A percentile compares a stretch with the other conserved stretches of the same genome.
Conservation (phyloP, 768 basidiomycete genomes). For the Austroboletus eburneus region DNA sequence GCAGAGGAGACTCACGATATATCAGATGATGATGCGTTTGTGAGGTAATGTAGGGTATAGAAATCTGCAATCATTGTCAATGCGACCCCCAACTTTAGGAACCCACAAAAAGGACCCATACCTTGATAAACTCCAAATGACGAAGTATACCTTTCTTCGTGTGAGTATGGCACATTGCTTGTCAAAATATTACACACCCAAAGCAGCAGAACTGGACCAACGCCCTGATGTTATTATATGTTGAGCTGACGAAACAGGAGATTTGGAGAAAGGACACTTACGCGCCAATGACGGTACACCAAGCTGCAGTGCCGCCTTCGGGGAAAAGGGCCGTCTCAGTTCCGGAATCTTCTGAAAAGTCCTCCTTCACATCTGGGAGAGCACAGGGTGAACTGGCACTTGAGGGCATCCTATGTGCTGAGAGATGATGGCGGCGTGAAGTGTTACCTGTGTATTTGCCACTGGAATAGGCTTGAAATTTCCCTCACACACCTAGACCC, state of each 20-base stretch:
- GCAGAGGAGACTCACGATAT: constrained; percentile 29
- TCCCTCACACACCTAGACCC: too few species aligned
- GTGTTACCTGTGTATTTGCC: too few species aligned
- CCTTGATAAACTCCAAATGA: constrained; percentile 40
- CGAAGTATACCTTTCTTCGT: constrained; percentile 22
- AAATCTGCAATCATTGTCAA: constrained; percentile 27
- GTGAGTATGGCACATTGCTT: neutral
- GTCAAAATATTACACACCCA: constrained; percentile 20
- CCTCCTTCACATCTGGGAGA: too few species aligned
- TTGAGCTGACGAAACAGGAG: too few species aligned
- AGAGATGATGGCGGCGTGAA: neutral
- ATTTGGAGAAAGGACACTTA: too few species aligned
- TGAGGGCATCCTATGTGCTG: neutral
- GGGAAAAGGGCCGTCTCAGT: neutral
- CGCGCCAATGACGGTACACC: constrained; percentile 18
- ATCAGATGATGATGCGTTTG: constrained; percentile 28
- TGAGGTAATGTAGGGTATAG: constrained; percentile 34
- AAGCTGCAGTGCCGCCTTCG: constrained; percentile 13
- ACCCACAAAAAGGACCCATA: neutral
- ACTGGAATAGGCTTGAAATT: too few species aligned
- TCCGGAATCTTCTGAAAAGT: neutral
- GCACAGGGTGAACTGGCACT: neutral
- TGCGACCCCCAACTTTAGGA: too few species aligned
- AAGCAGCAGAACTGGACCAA: constrained; percentile 30
- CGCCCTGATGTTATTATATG: constrained; percentile 20